phyloP scores from a whole-genome alignment of 441 rosid species.

The Biscutella laevigata region DNA sequence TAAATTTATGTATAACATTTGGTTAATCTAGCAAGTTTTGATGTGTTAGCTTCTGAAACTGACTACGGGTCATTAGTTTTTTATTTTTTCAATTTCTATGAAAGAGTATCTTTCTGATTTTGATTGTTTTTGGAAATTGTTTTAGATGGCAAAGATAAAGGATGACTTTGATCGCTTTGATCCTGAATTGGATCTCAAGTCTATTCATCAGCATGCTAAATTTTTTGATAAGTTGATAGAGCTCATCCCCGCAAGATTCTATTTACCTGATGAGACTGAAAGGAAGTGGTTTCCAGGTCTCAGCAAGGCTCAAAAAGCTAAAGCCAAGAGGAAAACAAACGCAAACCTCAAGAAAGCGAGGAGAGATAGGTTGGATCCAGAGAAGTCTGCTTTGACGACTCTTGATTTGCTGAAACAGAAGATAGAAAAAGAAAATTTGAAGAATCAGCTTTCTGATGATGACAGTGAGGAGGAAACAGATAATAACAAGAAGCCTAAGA shows the following conservation, averaged over 20 bases:
- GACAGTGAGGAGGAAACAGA: slow-evolving; percentile 23
- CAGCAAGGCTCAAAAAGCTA: slow-evolving; percentile 52
- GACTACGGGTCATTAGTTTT: neutral
- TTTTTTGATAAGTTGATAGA: slow-evolving; percentile 67
- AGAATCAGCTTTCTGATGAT: slow-evolving; percentile 19
- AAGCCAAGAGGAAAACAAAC: slow-evolving; percentile 51
- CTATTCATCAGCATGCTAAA: slow-evolving; percentile 41
- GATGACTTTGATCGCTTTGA: slow-evolving; percentile 1
- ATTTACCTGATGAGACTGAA: slow-evolving; percentile 64
- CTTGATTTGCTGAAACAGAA: slow-evolving; percentile 54
- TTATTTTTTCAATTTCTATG: neutral
- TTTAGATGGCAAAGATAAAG: slow-evolving; percentile 47
- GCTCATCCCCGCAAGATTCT: slow-evolving; percentile 78
- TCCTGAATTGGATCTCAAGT: slow-evolving; percentile 30
- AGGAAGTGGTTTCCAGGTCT: slow-evolving; percentile 74
- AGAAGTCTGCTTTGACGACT: slow-evolving; percentile 44
- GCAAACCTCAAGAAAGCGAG: slow-evolving; percentile 68
- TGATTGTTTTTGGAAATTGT: slow-evolving; percentile 15
- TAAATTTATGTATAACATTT: neutral
- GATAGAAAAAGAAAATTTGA: slow-evolving; percentile 59
- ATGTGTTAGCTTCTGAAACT: slow-evolving; percentile 5
- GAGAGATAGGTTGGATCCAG: slow-evolving; percentile 64
- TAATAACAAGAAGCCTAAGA: too few species aligned
- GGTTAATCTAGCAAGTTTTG: neutral
- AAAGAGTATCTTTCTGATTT: slow-evolving; percentile 3